Evolutionary conservation across 306 rosid genomes (phyloP), one percentile per base, ranked within the genome.

Genomic region (Vigna angularis): DNA sequence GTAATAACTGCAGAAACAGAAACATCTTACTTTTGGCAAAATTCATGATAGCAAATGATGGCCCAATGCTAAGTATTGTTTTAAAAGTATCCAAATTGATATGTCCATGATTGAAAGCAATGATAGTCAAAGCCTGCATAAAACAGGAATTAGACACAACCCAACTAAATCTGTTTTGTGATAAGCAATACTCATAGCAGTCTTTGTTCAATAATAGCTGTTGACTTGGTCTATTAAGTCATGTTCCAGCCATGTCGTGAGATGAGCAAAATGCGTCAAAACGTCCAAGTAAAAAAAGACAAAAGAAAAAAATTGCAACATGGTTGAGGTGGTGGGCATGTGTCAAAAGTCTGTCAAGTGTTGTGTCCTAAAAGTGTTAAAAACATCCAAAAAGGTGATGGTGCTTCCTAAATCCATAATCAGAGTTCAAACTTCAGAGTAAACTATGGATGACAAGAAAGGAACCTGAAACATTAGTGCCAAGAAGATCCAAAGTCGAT

Each of bases 401-500:
- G 16, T 45, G 5, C 5, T 45, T 11, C 47, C 13, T 42, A 9
- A 2, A 42, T 42, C 13, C 36, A 17, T 36, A 78, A 68, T 58
- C 65, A 78, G 16, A 59, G 76, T 79, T 74, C 64, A 77, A 9
- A 79, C 11, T 57, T 57, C 74, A 78, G 53, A 69, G 16, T 13
- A 82, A 81, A 77, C 59, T 53, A 66, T 34, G 49, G 78, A 79
- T 26, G 28, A 28, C 47, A 72, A 34, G 44, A 73, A 44, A 22
- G 34, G 56, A 81, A 95, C 98, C 98, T 95, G 98, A 80, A 95
- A 95, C 96, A 95, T 86, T 75, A 95, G 77, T 61, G 86, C 98
- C 90, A 95, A 81, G 86, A 95, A 95, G 75, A 95, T 91, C 98
- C 98, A 95, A 58, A 95, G 93, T 44, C 98, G 98, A 83, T 95